phyloP scores from a whole-genome alignment of 805 yeast species.

The Phaffomyces opuntiae region DNA sequence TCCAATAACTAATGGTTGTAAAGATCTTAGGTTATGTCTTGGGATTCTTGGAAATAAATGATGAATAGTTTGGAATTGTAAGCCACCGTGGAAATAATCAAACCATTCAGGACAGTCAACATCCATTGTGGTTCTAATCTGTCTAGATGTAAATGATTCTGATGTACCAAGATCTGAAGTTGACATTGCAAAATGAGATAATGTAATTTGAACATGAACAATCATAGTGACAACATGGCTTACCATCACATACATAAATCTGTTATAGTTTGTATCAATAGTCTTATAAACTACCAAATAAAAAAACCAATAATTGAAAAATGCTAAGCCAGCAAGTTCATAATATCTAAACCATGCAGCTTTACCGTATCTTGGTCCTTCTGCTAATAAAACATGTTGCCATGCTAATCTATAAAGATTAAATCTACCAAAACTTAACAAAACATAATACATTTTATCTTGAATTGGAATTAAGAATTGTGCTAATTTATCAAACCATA shows the following conservation, averaged over 20 bases:
- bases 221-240: constrained; percentile 81
- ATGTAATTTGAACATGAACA: constrained; percentile 88
- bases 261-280: constrained; percentile 45
- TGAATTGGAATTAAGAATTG: constrained; percentile 54
- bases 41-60: constrained; percentile 88
- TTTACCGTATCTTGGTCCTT: constrained; percentile 73
- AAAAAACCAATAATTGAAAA: constrained; percentile 79
- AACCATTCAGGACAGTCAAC: constrained; percentile 92
- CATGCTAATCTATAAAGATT: constrained; percentile 78
- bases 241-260: constrained; percentile 56
- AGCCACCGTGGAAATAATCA: constrained; percentile 86
- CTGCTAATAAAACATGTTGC: constrained; percentile 66
- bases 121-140: constrained; percentile 88
- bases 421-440: constrained; percentile 77
- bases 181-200: constrained; percentile 90
- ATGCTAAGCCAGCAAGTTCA: constrained; percentile 61
- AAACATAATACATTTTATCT: constrained; percentile 66
- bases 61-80: constrained; percentile 87
- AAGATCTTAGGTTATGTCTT: constrained; percentile 74
- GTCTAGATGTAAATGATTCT: constrained; percentile 75
- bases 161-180: constrained; percentile 78
- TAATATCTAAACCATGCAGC: constrained; percentile 84
- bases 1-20: constrained; percentile 63
- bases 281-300: constrained; percentile 48
- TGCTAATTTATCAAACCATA: constrained; percentile 66